Evolutionary conservation across 352 stramenopile genomes (phyloP).

Genomic region (Phytophthora cryptogea): DNA sequence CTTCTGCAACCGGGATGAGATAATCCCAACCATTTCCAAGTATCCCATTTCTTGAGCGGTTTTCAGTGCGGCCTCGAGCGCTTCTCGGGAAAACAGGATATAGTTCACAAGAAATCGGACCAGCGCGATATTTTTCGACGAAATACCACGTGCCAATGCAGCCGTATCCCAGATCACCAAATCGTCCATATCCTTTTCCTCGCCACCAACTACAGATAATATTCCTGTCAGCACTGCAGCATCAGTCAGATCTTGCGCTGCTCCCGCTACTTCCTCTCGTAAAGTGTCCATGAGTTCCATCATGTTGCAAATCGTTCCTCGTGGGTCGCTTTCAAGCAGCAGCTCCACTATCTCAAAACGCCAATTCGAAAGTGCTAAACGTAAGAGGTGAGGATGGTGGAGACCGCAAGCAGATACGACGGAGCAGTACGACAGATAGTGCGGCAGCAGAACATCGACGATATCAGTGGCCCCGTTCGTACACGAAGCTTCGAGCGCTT

Average conservation of each 20-base stretch:
- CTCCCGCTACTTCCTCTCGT: slow-evolving; percentile 10
- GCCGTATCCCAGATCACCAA: slow-evolving; percentile 20
- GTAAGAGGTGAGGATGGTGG: slow-evolving; percentile 24
- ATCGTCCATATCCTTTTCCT: slow-evolving; percentile 6
- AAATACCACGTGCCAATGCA: slow-evolving; percentile 15
- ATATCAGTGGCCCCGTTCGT: slow-evolving; percentile 17
- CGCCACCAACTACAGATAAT: slow-evolving; percentile 19
- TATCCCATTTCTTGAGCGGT: slow-evolving; percentile 1
- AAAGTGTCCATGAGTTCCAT: slow-evolving; percentile 30
- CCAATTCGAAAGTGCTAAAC: slow-evolving; percentile 10
- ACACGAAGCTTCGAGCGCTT: slow-evolving; percentile 28
- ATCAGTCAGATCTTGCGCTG: neutral
- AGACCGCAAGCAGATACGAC: neutral
- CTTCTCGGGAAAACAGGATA: slow-evolving; percentile 11
- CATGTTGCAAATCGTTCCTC: slow-evolving; percentile 31
- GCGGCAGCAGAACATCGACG: slow-evolving; percentile 24
- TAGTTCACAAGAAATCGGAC: slow-evolving; percentile 29
- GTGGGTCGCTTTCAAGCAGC: slow-evolving; percentile 35
- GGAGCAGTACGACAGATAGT: slow-evolving; percentile 23
- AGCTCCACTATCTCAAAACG: slow-evolving; percentile 31
- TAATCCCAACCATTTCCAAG: neutral
- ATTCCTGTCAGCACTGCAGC: neutral
- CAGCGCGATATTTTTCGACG: slow-evolving; percentile 8
- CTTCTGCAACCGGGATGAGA: slow-evolving; percentile 5
- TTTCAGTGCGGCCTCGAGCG: slow-evolving; percentile 9